phyloP scores from a whole-genome alignment of 371 early-diverging fungal species.

The Syncephalastrum racemosum region DNA sequence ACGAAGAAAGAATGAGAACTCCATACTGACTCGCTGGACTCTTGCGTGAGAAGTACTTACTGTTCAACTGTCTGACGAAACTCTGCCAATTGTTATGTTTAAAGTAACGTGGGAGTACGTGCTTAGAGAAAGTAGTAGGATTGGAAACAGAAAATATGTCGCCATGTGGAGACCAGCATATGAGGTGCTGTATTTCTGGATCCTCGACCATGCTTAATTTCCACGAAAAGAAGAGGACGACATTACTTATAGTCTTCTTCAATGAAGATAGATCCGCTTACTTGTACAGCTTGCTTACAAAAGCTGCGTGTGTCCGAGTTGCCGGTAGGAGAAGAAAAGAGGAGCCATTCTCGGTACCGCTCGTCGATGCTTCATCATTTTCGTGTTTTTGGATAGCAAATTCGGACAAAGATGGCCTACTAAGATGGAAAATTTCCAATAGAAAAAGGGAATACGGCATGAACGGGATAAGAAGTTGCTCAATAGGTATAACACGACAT shows the following conservation, averaged over 20 bases:
- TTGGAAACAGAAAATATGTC: slow-evolving; percentile 65
- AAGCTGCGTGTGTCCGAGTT: slow-evolving; percentile 55
- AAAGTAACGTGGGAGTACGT: slow-evolving; percentile 74
- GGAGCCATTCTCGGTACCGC: neutral
- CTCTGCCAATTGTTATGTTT: slow-evolving; percentile 87
- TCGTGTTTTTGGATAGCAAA: too few species aligned
- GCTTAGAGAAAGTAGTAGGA: slow-evolving; percentile 56
- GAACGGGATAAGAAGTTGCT: too few species aligned
- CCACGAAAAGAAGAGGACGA: neutral
- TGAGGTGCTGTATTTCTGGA: slow-evolving; percentile 51
- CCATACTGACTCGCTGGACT: neutral
- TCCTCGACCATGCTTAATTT: slow-evolving; percentile 60
- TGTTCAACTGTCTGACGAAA: slow-evolving; percentile 87
- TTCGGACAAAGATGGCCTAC: too few species aligned
- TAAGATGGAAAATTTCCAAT: too few species aligned
- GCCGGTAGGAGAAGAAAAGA: slow-evolving; percentile 1
- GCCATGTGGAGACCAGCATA: slow-evolving; percentile 63
- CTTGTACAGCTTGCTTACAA: slow-evolving; percentile 68
- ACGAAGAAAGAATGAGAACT: slow-evolving; percentile 5
- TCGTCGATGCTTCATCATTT: neutral
- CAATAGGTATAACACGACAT: too few species aligned
- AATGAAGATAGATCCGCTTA: slow-evolving; percentile 14
- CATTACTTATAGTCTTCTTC: neutral
- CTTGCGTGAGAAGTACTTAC: slow-evolving; percentile 21
- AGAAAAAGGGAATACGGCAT: too few species aligned